These are phyloP conservation scores for Candolleomyces aberdarensis DNA, from an alignment of 768 basidiomycete species.

Conservation along the genomic window DNA sequence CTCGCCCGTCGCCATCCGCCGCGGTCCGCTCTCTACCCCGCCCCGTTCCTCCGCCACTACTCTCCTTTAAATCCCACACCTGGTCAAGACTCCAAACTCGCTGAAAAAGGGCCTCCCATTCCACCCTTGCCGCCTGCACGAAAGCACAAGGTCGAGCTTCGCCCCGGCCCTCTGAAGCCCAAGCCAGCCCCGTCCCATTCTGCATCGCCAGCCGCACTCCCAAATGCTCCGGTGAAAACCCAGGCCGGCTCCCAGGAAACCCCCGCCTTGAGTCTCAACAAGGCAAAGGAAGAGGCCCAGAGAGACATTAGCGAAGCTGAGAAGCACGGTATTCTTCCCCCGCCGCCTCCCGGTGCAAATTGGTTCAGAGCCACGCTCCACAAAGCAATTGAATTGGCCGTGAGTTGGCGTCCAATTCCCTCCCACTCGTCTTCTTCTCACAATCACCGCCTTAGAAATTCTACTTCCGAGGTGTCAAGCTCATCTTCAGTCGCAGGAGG, in stretches of 20 bases:
- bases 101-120: constrained; percentile 12
- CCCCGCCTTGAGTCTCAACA: constrained; percentile 20
- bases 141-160: constrained; percentile 55
- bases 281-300: constrained; percentile 50
- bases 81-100: constrained; percentile 1
- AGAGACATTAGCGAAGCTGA: constrained; percentile 65
- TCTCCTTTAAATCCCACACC: constrained; percentile 13
- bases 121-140: constrained; percentile 27
- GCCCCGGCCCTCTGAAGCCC: constrained; percentile 56
- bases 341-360: constrained; percentile 61
- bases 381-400: constrained; percentile 45
- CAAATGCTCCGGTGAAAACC: constrained; percentile 18
- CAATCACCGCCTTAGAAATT: constrained; percentile 59
- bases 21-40: not conserved
- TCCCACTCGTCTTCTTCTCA: not conserved
- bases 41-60: constrained; percentile 4
- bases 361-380: constrained; percentile 49
- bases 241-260: constrained; percentile 5
- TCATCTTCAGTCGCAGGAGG: constrained; percentile 61
- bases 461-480: constrained; percentile 73
- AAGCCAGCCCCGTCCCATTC: constrained; percentile 23
- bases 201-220: constrained; percentile 14
- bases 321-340: constrained; percentile 63
- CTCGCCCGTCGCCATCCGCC: not conserved
- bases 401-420: constrained; percentile 20